phyloP scores from a whole-genome alignment of 2,329 filamentous ascomycete species.

The Claviceps sorghi region DNA sequence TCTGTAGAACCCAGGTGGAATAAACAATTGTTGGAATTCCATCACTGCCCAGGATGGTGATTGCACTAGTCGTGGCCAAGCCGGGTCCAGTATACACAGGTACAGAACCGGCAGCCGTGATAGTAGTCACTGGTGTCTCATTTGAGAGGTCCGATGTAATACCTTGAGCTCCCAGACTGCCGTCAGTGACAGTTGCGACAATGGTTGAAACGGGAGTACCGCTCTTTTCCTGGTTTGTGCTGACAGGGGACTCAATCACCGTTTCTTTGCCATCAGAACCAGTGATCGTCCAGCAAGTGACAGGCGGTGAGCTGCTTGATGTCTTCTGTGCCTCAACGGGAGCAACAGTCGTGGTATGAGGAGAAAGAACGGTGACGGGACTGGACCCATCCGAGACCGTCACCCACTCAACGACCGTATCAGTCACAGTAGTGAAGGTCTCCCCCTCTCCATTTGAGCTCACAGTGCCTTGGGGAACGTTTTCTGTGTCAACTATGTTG shows the following conservation, averaged over 20 bases:
- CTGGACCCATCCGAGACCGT: conserved; percentile 7
- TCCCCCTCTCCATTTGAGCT: background rate
- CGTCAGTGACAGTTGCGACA: background rate
- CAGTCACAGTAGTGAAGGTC: conserved; percentile 12
- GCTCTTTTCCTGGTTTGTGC: background rate
- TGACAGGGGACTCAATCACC: conserved; percentile 17
- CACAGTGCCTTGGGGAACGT: conserved; percentile 2
- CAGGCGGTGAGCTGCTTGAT: conserved; percentile 1
- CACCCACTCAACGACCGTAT: conserved; percentile 12
- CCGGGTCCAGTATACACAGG: conserved; percentile 4
- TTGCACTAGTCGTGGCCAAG: conserved; percentile 1
- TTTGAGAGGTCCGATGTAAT: background rate
- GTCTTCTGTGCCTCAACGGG: conserved; percentile 1
- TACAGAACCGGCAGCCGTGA: conserved; percentile 3
- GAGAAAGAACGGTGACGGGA: conserved; percentile 10
- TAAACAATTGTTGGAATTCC: conserved; percentile 6
- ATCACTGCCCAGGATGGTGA: conserved; percentile 5
- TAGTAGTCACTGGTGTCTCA: conserved; percentile 5
- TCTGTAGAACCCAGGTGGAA: conserved; percentile 5
- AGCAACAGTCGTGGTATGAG: conserved; percentile 11
- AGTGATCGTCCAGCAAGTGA: conserved; percentile 10
- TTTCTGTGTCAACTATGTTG: background rate
- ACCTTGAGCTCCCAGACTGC: conserved; percentile 1
- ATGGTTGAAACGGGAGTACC: background rate
- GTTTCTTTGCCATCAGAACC: conserved; percentile 14